Evolutionary conservation across 2,329 filamentous ascomycete genomes (phyloP), one percentile per base, ranked within the genome.

Genomic region (Endocalyx cinctus): DNA sequence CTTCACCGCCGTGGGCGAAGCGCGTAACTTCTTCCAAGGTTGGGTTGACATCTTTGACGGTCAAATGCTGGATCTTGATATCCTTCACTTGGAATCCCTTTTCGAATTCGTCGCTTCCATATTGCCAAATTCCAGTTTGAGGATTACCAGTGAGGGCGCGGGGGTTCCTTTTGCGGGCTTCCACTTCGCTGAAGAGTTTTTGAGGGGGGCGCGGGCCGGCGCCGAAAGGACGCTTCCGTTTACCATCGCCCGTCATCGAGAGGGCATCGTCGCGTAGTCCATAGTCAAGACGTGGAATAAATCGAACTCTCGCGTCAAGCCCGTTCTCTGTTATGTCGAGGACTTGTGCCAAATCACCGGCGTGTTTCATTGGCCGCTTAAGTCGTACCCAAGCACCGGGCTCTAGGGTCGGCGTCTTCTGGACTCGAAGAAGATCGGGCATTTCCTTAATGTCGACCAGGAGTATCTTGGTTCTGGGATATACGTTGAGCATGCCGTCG

Each of bases 361-460:
- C 77, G 61, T 98, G 94, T 55, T 89, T 84, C 27, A 82, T 74
- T 3, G 80, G 81, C 34, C 86, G 78, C 57, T 80, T 82, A 43
- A 97, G 79, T 43, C 92, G 87, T 32, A 97, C 90, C 75, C 92
- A 98, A 23, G 87, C 87, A 43, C 90, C 90, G 8, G 84, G 84
- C 48, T 92, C 80, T 20, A 98, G 69, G 17, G 81, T 80, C 29
- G 88, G 85, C 3, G 84, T 90, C 66, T 95, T 95, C 40, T 79
- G 82, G 17, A 94, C 87, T 32, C 88, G 80, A 13, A 98, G 72
- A n/a, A 98, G 74, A 61, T 97, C 92, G 2, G 92, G 90, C 82
- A 96, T 95, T 62, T 98, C 92, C 59, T 94, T 94, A 52, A 97
- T 88, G 30, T 92, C 87, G 26, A 98, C 87, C 32, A 97, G 69